Percentiles rank a stretch among this genome's conserved stretches.
These are phyloP conservation scores for Aphanomyces cochlioides DNA, from an alignment of 352 stramenopile genomes.

Conservation along the genomic window DNA sequence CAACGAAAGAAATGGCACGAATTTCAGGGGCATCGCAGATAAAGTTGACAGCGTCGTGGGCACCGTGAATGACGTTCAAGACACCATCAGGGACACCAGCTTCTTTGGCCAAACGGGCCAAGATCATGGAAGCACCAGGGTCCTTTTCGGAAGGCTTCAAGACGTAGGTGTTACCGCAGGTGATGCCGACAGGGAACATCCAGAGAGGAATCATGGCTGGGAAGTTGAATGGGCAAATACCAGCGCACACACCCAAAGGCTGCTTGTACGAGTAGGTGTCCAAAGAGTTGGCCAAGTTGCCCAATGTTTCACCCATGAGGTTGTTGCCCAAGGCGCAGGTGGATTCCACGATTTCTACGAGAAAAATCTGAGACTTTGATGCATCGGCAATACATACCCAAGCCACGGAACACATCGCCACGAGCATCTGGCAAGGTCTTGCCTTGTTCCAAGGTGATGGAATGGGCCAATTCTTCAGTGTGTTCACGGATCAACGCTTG, in stretches of 20 bases:
- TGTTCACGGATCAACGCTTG: conserved; percentile 93
- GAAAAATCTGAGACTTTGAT: not conserved
- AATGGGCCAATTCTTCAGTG: conserved; percentile 92
- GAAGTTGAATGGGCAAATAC: conserved; percentile 95
- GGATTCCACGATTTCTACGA: conserved; percentile 63
- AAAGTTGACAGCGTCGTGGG: conserved; percentile 91
- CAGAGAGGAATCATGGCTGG: conserved; percentile 96
- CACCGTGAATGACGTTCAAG: conserved; percentile 92
- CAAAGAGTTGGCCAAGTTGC: conserved; percentile 88
- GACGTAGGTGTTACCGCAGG: conserved; percentile 95
- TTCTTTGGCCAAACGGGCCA: conserved; percentile 90
- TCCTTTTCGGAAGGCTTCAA: conserved; percentile 95
- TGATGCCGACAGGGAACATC: conserved; percentile 86
- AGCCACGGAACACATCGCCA: conserved; percentile 96
- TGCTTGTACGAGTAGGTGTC: conserved; percentile 96
- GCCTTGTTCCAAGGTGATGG: conserved; percentile 92
- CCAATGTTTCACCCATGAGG: conserved; percentile 94
- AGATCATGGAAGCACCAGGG: conserved; percentile 86
- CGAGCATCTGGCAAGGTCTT: conserved; percentile 93
- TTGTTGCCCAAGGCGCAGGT: conserved; percentile 70
- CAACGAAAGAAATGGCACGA: conserved; percentile 96
- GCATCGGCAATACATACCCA: conserved; percentile 43
- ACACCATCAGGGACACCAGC: conserved; percentile 92
- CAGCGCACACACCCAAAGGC: conserved; percentile 91
- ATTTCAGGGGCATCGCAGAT: conserved; percentile 93